phyloP scores from a whole-genome alignment of 352 stramenopile genomes.

The Phytophthora hybrid region DNA sequence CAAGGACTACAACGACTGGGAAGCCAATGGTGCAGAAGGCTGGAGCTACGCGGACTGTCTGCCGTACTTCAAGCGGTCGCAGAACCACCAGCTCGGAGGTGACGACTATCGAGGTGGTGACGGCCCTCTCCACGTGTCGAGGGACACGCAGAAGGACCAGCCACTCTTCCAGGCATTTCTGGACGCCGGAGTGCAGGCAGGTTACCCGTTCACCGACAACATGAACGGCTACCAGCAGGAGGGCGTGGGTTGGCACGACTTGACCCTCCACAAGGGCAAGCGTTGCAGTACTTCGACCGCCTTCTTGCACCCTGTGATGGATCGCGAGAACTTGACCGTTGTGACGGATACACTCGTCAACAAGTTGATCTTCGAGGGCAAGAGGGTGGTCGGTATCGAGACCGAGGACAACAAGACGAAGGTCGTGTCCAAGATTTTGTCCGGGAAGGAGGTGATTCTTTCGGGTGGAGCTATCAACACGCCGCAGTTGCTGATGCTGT shows the following conservation, averaged over 20 bases:
- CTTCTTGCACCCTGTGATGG: constrained; percentile 71
- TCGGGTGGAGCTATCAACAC: constrained; percentile 88
- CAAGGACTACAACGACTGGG: constrained; percentile 88
- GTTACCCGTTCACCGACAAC: constrained; percentile 82
- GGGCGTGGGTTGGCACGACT: constrained; percentile 88
- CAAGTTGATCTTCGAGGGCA: constrained; percentile 82
- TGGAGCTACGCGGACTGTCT: constrained; percentile 89
- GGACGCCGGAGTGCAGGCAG: constrained; percentile 78
- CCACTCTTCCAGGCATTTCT: constrained; percentile 89
- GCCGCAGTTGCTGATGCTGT: constrained; percentile 85
- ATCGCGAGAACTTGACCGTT: constrained; percentile 72
- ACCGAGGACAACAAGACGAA: constrained; percentile 69
- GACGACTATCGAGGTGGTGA: constrained; percentile 80
- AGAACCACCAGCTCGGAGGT: constrained; percentile 70
- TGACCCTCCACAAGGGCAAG: constrained; percentile 80
- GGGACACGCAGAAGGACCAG: constrained; percentile 71
- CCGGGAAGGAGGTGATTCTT: constrained; percentile 86
- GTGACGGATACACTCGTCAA: constrained; percentile 85
- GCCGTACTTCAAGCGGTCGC: constrained; percentile 87
- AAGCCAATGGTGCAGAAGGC: constrained; percentile 61
- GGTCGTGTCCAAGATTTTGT: constrained; percentile 49
- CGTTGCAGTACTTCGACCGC: constrained; percentile 71
- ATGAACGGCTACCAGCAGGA: constrained; percentile 91
- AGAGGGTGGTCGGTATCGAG: constrained; percentile 72
- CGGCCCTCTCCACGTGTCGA: constrained; percentile 72